Percentiles rank a stretch among this genome's conserved stretches.
phyloP scores from a whole-genome alignment of 2,329 filamentous ascomycete species.

The Didymella glomerata region DNA sequence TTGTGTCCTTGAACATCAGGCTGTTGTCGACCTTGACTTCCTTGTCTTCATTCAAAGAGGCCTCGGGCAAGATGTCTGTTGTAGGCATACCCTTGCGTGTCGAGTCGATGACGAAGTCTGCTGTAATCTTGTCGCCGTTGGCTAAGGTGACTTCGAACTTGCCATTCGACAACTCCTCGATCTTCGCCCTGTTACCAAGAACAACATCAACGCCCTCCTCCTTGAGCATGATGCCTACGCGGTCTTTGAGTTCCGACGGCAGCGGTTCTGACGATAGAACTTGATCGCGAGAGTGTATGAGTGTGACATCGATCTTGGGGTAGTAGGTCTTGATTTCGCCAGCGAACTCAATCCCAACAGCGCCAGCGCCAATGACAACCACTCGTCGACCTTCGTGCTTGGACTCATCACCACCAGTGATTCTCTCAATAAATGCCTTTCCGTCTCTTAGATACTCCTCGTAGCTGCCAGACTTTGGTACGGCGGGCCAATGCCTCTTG shows the following conservation, averaged over 20 bases:
- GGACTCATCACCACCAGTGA: conserved; percentile 41
- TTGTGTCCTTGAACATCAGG: conserved; percentile 61
- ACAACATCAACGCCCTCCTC: conserved; percentile 72
- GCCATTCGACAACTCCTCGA: conserved; percentile 38
- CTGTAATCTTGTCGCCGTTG: conserved; percentile 59
- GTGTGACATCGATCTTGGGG: conserved; percentile 71
- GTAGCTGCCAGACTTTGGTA: conserved; percentile 70
- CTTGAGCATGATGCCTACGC: conserved; percentile 64
- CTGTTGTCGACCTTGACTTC: conserved; percentile 68
- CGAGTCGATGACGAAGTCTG: conserved; percentile 74
- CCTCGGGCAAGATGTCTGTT: conserved; percentile 67
- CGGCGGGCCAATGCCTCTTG: conserved; percentile 73
- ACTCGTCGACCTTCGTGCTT: conserved; percentile 58
- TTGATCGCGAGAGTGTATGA: conserved; percentile 75
- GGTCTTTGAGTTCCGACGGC: conserved; percentile 73
- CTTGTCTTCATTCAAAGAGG: conserved; percentile 68
- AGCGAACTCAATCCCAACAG: conserved; percentile 84
- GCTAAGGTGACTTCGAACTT: conserved; percentile 56
- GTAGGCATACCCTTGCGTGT: conserved; percentile 70
- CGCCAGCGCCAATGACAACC: conserved; percentile 78
- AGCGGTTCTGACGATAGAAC: conserved; percentile 78
- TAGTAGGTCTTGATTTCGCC: conserved; percentile 76
- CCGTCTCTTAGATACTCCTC: conserved; percentile 71
- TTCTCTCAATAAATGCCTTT: conserved; percentile 64
- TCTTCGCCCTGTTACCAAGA: conserved; percentile 66